Conservation (phyloP, 495 filamentous ascomycete genomes). For the Chaetomidium leptoderma region DNA sequence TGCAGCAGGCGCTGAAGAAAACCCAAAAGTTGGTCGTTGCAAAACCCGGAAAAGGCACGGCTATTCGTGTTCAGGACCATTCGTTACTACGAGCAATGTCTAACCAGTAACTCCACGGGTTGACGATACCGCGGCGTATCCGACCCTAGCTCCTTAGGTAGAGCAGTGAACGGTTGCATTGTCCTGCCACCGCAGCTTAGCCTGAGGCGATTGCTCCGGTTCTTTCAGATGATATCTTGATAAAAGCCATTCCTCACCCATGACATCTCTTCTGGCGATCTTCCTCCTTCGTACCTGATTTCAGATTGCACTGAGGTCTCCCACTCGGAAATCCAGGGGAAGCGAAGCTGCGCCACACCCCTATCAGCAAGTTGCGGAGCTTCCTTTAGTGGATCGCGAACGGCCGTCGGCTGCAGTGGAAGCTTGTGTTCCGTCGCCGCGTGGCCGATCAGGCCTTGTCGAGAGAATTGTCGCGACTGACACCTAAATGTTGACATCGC, state of each 20-base stretch:
- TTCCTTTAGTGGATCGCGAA: conserved; percentile 10
- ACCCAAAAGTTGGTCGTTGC: no score
- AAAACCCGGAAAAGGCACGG: no score
- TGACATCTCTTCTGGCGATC: neutral
- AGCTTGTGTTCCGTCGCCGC: neutral
- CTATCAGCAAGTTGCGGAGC: conserved; percentile 5
- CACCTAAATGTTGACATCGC: conserved; percentile 2
- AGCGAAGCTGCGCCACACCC: conserved; percentile 11
- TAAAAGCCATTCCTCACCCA: neutral
- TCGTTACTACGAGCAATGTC: no score
- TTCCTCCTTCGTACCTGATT: neutral
- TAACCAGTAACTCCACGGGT: no score
- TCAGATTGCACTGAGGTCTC: conserved; percentile 5
- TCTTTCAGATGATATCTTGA: neutral
- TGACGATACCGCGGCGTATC: no score
- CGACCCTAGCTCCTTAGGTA: no score
- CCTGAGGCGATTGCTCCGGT: neutral
- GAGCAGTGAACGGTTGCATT: no score
- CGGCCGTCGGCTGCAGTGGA: neutral
- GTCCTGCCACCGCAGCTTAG: no score
- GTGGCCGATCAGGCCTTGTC: conserved; percentile 4
- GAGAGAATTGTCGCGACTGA: neutral
- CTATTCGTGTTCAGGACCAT: no score
- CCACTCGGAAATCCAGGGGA: conserved; percentile 5
- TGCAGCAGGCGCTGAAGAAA: no score